Base-by-base conservation (phyloP, 2,329 filamentous ascomycete species). In the Aspergillus alliaceus region DNA sequence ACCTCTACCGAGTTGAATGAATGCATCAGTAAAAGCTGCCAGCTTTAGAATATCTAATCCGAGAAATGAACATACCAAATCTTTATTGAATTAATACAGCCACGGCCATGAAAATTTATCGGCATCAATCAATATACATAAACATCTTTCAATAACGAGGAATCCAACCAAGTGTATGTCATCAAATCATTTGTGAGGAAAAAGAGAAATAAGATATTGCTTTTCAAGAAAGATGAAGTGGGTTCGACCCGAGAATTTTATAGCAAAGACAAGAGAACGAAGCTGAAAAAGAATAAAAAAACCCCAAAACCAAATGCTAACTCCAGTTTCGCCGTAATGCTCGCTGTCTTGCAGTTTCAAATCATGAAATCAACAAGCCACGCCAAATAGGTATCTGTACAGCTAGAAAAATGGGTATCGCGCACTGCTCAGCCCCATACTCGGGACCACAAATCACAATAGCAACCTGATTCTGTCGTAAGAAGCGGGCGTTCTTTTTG, bases 21-120 rank as follows among this genome's bases (percentile, higher is more conserved):
- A 25, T 42, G 25, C 40, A 27, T 29, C 14, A 44, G 24, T 44
- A 4, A 44, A 44, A 18, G 12, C 24, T 9, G n/a, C 15, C 12
- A n/a, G 24, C n/a, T 8, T 31, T 51, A 12, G 4, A 29, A 29
- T 22, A 9, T 9, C 15, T 53, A 24, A 31, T 7, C n/a, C 27
- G 9, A 37, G 24, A 29, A n/a, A 22, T 64, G 65, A 64, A 52
- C n/a, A 44, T 15, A 46, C 22, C n/a, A 42, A 49, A 55, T 56
- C 47, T 50, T 56, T 60, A 64, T 67, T 56, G 47, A 53, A 69
- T 66, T 69, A 68, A 70, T 71, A 71, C 69, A 71, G 62, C 58
- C 55, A 57, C 58, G 53, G 50, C 44, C 54, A 59, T 48, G 60
- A 64, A 64, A 59, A 52, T 61, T 64, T 58, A 61, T 59, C 59